phyloP scores from a whole-genome alignment of 495 filamentous ascomycete genomes.

The Copromyces sp. region DNA sequence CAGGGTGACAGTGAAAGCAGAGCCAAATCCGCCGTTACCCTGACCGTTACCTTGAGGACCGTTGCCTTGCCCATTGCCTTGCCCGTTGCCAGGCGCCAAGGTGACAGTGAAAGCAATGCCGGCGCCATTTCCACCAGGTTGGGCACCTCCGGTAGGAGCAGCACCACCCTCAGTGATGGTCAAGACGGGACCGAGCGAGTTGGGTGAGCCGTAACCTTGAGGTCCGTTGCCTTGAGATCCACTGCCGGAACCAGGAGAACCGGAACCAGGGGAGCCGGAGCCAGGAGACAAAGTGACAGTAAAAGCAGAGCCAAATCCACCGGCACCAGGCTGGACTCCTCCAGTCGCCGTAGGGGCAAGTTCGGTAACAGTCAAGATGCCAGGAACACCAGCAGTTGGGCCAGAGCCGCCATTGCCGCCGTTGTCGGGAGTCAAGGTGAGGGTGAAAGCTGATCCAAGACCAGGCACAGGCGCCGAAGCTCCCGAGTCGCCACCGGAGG shows the following conservation, averaged over 20 bases:
- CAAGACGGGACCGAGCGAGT: not conserved
- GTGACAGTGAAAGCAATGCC: not conserved
- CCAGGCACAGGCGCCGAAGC: not conserved
- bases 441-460: not conserved
- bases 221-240: not conserved
- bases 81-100: not conserved
- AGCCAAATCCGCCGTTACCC: not conserved
- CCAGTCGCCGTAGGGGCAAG: not conserved
- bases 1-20: too few relatives aligned
- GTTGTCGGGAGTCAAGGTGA: not conserved
- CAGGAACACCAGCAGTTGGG: not conserved
- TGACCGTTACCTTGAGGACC: not conserved
- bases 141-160: not conserved
- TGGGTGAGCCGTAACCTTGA: not conserved
- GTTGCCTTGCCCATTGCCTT: not conserved
- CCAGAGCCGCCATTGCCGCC: not conserved
- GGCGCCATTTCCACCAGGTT: not conserved
- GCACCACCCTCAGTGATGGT: constrained; percentile 2
- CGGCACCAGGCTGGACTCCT: not conserved
- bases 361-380: not conserved
- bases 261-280: not conserved
- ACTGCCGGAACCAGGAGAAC: not conserved
- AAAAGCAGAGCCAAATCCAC: not conserved
- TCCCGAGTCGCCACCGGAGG: not conserved
- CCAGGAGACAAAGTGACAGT: not conserved